Evolutionary conservation across 345 rosid genomes (phyloP).

Genomic region (Ricinus communis): DNA sequence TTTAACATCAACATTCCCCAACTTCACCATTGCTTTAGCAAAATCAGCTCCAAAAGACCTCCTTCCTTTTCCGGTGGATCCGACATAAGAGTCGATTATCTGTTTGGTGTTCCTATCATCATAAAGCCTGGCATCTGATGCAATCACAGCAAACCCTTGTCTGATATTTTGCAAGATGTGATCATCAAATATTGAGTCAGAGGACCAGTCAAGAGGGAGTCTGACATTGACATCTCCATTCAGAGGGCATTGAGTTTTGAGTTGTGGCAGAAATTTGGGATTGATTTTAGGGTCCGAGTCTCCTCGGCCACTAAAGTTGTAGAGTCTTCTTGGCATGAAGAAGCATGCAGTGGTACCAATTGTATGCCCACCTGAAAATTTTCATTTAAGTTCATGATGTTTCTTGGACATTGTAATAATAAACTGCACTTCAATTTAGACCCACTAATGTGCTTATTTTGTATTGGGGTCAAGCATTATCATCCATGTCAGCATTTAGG

Average conservation of each 20-base stretch:
- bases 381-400: background rate
- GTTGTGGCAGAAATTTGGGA: constrained; percentile 42
- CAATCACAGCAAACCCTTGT: constrained; percentile 67
- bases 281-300: constrained; percentile 63
- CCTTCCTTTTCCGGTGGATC: constrained; percentile 30
- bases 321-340: constrained; percentile 72
- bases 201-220: constrained; percentile 53
- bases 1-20: constrained; percentile 70
- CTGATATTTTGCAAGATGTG: constrained; percentile 57
- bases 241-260: constrained; percentile 48
- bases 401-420: no score
- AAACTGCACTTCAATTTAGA: no score
- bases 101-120: constrained; percentile 48
- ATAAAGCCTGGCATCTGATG: constrained; percentile 69
- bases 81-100: constrained; percentile 54
- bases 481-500: no score
- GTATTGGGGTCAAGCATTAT: no score
- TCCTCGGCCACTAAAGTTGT: constrained; percentile 45
- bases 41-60: constrained; percentile 57
- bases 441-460: no score
- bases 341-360: constrained; percentile 89
- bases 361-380: constrained; percentile 65
- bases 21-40: constrained; percentile 54
- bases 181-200: constrained; percentile 50
- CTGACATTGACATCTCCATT: constrained; percentile 60